Conservation (phyloP, 2,329 filamentous ascomycete species). For the Cladosporium sp. region DNA sequence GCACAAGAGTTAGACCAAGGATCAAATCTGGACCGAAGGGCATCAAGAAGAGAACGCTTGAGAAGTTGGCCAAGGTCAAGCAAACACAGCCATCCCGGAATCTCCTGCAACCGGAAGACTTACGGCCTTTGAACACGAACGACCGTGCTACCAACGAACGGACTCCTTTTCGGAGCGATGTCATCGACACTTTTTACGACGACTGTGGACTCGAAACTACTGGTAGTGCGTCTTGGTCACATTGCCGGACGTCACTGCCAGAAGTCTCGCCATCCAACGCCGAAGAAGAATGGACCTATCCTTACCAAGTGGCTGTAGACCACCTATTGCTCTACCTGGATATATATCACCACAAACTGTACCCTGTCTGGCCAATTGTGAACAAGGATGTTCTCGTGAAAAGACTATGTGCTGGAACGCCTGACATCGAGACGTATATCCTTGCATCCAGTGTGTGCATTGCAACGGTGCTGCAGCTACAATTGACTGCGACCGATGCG, state of each 20-base stretch:
- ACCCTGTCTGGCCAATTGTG: slow-evolving; percentile 18
- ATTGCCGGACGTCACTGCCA: neutral
- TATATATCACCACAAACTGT: slow-evolving; percentile 20
- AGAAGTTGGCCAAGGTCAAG: slow-evolving; percentile 2
- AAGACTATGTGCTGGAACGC: neutral
- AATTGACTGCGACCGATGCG: slow-evolving; percentile 11
- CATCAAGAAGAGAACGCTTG: slow-evolving; percentile 10
- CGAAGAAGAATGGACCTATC: neutral
- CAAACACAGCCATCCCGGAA: neutral
- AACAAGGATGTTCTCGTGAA: slow-evolving; percentile 4
- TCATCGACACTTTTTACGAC: too few species aligned
- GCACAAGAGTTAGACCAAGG: slow-evolving; percentile 12
- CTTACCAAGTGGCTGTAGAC: neutral
- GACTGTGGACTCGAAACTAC: neutral
- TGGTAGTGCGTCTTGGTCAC: neutral
- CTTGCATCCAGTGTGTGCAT: slow-evolving; percentile 16
- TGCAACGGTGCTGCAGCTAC: slow-evolving; percentile 18
- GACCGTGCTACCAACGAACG: too few species aligned
- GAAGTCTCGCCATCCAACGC: neutral
- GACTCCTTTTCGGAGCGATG: too few species aligned
- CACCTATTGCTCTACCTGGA: slow-evolving; percentile 16
- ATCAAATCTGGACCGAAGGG: slow-evolving; percentile 16
- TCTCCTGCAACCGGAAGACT: neutral
- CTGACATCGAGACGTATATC: slow-evolving; percentile 13
- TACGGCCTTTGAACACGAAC: neutral